Base-by-base conservation (phyloP, 2,329 filamentous ascomycete species). In the Colletotrichum sp. region DNA sequence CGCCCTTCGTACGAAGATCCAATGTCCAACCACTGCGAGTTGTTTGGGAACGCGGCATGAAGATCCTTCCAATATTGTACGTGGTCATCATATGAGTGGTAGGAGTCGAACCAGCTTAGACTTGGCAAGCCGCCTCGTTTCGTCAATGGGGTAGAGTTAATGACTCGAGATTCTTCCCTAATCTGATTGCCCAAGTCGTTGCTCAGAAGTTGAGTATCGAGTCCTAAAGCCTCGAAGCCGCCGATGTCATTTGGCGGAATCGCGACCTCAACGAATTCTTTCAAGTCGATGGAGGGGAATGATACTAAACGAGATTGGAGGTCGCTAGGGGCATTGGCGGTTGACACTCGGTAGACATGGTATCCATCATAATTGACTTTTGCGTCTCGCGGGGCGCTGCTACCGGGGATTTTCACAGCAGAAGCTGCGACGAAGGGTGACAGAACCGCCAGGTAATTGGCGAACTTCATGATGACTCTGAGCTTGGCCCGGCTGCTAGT, bases 11-110 rank as follows among this genome's bases (percentile, higher is more conserved):
- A 85, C 16, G 88, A 89, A 15, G 80, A 81, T 3, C 89, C 89
- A 8, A 85, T 81, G 18, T 82, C 82, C 32, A 89, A 82, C 69
- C 89, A 85, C 78, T 89, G 86, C 21, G 88, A 86, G 78, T 89
- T 88, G 6, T 81, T 77, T 5, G 89, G 84, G 78, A 89, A 88
- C 5, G 83, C 79, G 2, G 84, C 82, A 32, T 87, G 85, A 13
- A 92, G 82, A 72, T 89, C 86, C 5, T 84, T 82, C 79, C 89
- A 84, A 79, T 87, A 91, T 39, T 83, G 79, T 28, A 89, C 68
- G 77, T 92, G 90, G 78, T 91, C 89, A 2, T 84, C 84, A 77
- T 90, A 91, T 2, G 85, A 69, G 75, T 92, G 90, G 77, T 91
- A 92, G 18, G 84, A 82, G 69, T 88, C 84, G 81, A 90, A 92